Evolutionary conservation across 805 yeast genomes (phyloP).

Genomic region (Blastobotrys americana): DNA sequence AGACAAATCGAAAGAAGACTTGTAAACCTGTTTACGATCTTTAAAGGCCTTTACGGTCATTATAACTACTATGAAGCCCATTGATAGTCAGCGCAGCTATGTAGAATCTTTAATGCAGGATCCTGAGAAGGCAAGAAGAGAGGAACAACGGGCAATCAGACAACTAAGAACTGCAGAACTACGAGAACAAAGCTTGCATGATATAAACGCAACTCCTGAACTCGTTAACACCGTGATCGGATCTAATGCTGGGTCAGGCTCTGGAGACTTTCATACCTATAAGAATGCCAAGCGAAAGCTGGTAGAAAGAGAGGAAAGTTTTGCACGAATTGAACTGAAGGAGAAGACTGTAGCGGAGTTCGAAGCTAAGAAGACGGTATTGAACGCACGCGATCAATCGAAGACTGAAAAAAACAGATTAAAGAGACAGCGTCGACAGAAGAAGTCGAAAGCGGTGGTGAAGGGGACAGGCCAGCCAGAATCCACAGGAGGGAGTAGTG

Average conservation of each 20-base stretch:
- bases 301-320: conserved; percentile 22
- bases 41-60: too few species aligned
- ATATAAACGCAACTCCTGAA: conserved; percentile 22
- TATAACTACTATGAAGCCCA: neutral
- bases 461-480: too few species aligned
- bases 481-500: too few species aligned
- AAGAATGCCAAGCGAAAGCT: conserved; percentile 29
- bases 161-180: neutral
- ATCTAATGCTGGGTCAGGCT: conserved; percentile 32
- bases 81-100: conserved; percentile 11
- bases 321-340: conserved; percentile 20
- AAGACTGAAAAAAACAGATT: conserved; percentile 25
- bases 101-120: conserved; percentile 15
- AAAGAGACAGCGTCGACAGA: conserved; percentile 11
- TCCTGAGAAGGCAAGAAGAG: conserved; percentile 13
- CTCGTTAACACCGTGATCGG: conserved; percentile 27
- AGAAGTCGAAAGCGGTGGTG: too few species aligned
- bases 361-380: conserved; percentile 14
- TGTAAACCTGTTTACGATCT: neutral
- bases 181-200: conserved; percentile 3
- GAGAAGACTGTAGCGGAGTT: conserved; percentile 23
- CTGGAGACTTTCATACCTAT: conserved; percentile 34
- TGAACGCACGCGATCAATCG: conserved; percentile 19
- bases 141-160: neutral
- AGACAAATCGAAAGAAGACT: neutral